Evolutionary conservation across 2,329 filamentous ascomycete genomes (phyloP), one percentile per base, ranked within the genome.

Genomic region (Aspergillus chevalieri): DNA sequence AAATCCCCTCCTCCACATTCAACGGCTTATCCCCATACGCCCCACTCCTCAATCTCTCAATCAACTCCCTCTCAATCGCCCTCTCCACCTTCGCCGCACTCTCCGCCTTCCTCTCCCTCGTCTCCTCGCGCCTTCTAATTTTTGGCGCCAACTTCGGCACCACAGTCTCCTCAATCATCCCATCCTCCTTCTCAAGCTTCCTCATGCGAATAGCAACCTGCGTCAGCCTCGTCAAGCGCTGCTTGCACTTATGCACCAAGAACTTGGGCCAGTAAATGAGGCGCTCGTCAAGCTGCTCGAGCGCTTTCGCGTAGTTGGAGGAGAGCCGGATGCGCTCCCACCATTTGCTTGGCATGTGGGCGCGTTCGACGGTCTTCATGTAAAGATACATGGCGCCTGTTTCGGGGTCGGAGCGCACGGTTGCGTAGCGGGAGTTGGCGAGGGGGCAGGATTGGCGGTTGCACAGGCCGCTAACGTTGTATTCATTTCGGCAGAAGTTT

Each of bases 261-360:
- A 95, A 96, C 69, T 95, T 95, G 48, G 92, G 91, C 76, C 90
- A 97, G 78, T 95, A 97, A 64, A 90, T 86, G 58, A 95, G 78
- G 44, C 86, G 81, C 60, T 88, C 82, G 67, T 95, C 90, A 57
- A 98, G 83, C 69, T 95, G 88, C 59, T 87, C 81, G 22, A 98
- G 80, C 1, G 93, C 93, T 66, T 91, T 87, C 55, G 84, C 82
- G 71, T 97, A 97, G 76, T 97, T 96, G 61, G 84, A 82, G 24
- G 89, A 89, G 30, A 98, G 78, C 65, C 90, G 88, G 67, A 96
- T 89, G 59, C 86, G 84, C 74, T 97, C 90, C 93, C 93, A 98
- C 75, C 92, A 84, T 72, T 95, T 94, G 51, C 83, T 85, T 1
- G 92, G 93, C 72, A 92, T 81, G 70, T 91, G 92, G 10, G 86